Evolutionary conservation across 1,284 basidiomycete species (phyloP).

Genomic region (Kwoniella shivajii): DNA sequence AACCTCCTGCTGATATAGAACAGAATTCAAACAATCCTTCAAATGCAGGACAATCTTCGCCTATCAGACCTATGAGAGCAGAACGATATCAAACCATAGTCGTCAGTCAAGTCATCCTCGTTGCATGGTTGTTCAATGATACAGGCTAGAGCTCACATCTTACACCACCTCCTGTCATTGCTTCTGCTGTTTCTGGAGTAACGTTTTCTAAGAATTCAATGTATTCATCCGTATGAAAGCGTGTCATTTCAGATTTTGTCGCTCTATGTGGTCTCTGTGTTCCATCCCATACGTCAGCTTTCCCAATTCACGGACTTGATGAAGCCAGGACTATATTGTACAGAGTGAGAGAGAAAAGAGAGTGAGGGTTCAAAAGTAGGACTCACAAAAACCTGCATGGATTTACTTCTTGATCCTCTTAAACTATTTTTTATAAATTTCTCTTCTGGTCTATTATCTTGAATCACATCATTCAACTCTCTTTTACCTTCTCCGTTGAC

Average conservation of each 20-base stretch:
- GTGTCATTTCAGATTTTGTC: slow-evolving; percentile 77
- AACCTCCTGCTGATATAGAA: slow-evolving; percentile 93
- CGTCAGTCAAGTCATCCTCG: background rate
- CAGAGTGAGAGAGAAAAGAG: background rate
- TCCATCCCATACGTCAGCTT: background rate
- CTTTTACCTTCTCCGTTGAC: slow-evolving; percentile 31
- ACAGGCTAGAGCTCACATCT: slow-evolving; percentile 66
- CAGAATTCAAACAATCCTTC: slow-evolving; percentile 98
- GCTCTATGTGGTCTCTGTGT: slow-evolving; percentile 76
- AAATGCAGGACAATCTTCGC: slow-evolving; percentile 95
- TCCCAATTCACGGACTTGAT: background rate
- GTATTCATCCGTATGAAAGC: slow-evolving; percentile 98
- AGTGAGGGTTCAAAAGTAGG: background rate
- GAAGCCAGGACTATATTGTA: background rate
- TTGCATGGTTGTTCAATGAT: background rate
- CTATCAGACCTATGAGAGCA: slow-evolving; percentile 67
- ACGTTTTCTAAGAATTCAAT: slow-evolving; percentile 86
- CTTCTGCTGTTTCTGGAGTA: slow-evolving; percentile 81
- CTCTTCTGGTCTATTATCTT: slow-evolving; percentile 22
- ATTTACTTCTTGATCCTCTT: slow-evolving; percentile 39
- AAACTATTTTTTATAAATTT: slow-evolving; percentile 35
- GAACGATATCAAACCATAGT: background rate
- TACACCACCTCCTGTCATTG: slow-evolving; percentile 78
- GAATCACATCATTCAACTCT: slow-evolving; percentile 28
- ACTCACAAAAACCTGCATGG: slow-evolving; percentile 86